Base-by-base conservation (phyloP, 2,329 filamentous ascomycete species). In the Acrodontium crateriforme region DNA sequence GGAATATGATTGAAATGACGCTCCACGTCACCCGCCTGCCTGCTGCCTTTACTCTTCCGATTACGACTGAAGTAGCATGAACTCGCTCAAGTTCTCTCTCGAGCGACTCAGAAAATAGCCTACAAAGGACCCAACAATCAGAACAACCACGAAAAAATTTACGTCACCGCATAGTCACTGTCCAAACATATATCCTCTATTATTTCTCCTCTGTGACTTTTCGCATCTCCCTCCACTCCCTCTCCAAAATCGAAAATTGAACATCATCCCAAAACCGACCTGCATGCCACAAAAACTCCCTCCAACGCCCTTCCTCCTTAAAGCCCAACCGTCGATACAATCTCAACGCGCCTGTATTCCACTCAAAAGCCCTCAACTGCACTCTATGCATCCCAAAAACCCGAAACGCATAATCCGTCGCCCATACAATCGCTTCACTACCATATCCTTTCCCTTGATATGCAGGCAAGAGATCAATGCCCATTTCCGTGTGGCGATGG, bases 321-420 rank as follows among this genome's bases (percentile, higher is more conserved):
- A 68, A 67, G 0, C 65, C 63, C 9, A 67, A 31, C 23, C 49
- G 50, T 38, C 56, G 45, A 37, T 67, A 67, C 39, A 67, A 29
- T 11, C 52, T 44, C 10, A 48, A 27, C 0, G 59, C 63, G 1
- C 60, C 52, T 15, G 46, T 42, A 26, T 67, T 69, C 29, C 53
- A 67, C 13, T 43, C 52, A 18, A 59, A 53, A 1, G 56, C 54
- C 7, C 44, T 35, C 8, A 68, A 52, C 3, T 39, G 43, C 10
- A 68, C 55, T 6, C 58, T 45, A 35, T 67, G 63, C 43, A 63
- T 37, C 0, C 57, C 59, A 1, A 53, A 60, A 9, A 47, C 47
- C 6, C 45, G 37, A 30, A 68, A 68, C 0, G 58, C 57, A 54
- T 62, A 67, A 16, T 61, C 54, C 9, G 65, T 37, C 0, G 46